A percentile compares a stretch with the other conserved stretches of the same genome.
phyloP scores from a whole-genome alignment of 352 stramenopile species.

The Peronospora destructor region DNA sequence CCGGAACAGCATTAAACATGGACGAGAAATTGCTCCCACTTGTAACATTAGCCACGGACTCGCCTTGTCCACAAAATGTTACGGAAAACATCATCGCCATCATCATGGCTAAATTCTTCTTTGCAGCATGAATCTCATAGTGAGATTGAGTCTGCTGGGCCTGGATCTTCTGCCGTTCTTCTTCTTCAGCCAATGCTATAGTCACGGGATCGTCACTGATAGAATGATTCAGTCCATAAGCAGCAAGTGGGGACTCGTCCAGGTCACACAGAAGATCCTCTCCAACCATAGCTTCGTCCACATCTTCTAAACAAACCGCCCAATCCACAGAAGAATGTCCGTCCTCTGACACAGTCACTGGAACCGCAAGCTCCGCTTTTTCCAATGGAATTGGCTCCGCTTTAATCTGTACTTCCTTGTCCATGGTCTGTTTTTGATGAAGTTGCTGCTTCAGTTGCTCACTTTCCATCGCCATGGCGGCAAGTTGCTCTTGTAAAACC shows the following conservation, averaged over 20 bases:
- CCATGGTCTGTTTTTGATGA: slow-evolving; percentile 10
- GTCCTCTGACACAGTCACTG: slow-evolving; percentile 27
- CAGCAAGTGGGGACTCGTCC: slow-evolving; percentile 52
- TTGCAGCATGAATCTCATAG: slow-evolving; percentile 74
- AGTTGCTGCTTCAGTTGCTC: slow-evolving; percentile 58
- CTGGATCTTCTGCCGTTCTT: slow-evolving; percentile 26
- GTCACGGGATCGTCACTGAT: slow-evolving; percentile 27
- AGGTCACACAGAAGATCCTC: slow-evolving; percentile 71
- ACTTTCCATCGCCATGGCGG: slow-evolving; percentile 59
- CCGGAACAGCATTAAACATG: slow-evolving; percentile 68
- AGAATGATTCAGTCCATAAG: slow-evolving; percentile 24
- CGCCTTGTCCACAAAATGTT: slow-evolving; percentile 73
- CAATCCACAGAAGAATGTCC: slow-evolving; percentile 30
- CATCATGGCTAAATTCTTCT: slow-evolving; percentile 88
- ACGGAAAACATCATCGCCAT: slow-evolving; percentile 86
- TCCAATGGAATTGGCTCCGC: slow-evolving; percentile 39
- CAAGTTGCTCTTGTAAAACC: slow-evolving; percentile 63
- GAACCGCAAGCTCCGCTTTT: slow-evolving; percentile 14
- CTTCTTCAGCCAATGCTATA: slow-evolving; percentile 19
- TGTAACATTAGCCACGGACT: slow-evolving; percentile 65
- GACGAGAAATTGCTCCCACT: slow-evolving; percentile 73
- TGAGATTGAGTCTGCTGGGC: slow-evolving; percentile 35
- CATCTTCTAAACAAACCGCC: slow-evolving; percentile 47
- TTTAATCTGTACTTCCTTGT: slow-evolving; percentile 41
- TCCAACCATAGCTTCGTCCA: slow-evolving; percentile 49